Evolutionary conservation across 2,329 filamentous ascomycete genomes (phyloP), one percentile per base, ranked within the genome.

Genomic region (Diaporthe caulivora): DNA sequence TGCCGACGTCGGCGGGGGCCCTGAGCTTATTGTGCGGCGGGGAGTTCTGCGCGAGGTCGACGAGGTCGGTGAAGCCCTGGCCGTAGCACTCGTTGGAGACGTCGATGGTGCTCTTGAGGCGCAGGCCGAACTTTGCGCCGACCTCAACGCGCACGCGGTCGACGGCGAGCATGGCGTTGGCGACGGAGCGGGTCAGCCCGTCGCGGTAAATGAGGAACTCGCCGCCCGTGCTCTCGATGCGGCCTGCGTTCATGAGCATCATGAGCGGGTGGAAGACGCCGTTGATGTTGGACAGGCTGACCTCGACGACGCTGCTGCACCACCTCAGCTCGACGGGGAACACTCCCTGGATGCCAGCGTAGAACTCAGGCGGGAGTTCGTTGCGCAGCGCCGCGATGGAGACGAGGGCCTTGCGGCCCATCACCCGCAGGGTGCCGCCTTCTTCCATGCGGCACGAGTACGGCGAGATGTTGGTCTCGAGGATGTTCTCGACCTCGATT

Each of bases 201-300:
- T 77, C 74, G n/a, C 65, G 69, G 67, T 77, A 77, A 11, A 79
- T 53, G 13, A 77, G 54, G 49, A 79, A 79, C 44, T 77, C 76
- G 17, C 78, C 78, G 1, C 11, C 74, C 1, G 78, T 79, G 68
- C 71, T 77, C 65, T 79, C 78, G 37, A 79, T 79, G 31, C 78
- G 77, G 17, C 78, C 78, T 5, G 76, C 77, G 62, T 79, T 79
- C 77, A 79, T 76, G 13, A 79, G 68, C 75, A 79, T 76, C 77
- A 79, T 78, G 21, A 78, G 71, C 4, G 78, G 77, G 72, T 79
- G 78, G 37, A 79, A 78, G 10, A 78, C 77, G 18, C 78, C 78
- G 72, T 79, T 79, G 73, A 79, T 73, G 70, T 79, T 79, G 54
- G 70, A 70, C 40, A 79, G 58, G 58, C 74, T 77, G n/a, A 78